Conservation (phyloP, 1,284 basidiomycete genomes). For the Porogramme epimiltina region DNA sequence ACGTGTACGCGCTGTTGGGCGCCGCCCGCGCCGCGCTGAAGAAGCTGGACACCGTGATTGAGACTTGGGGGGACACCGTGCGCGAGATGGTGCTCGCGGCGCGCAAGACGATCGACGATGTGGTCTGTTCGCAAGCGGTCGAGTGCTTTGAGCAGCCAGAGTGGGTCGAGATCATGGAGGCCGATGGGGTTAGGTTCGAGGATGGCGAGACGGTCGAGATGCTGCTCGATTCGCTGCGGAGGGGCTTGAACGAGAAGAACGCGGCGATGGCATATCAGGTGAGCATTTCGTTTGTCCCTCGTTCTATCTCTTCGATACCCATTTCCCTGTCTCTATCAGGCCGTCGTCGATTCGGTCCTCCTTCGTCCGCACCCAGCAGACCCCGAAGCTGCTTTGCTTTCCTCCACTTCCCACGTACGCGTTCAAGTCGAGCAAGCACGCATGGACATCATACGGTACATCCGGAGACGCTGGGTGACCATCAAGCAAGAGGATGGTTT, state of each 20-base stretch:
- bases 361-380: conserved; percentile 67
- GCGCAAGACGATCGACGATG: conserved; percentile 60
- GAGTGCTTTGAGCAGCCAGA: conserved; percentile 68
- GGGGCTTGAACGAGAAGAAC: conserved; percentile 60
- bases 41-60: conserved; percentile 54
- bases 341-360: conserved; percentile 73
- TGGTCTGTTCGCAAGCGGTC: conserved; percentile 60
- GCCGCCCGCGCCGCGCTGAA: conserved; percentile 65
- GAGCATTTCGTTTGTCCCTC: conserved; percentile 15
- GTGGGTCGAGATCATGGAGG: conserved; percentile 72
- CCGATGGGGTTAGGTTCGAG: conserved; percentile 71
- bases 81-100: conserved; percentile 65
- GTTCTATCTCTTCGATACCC: not conserved
- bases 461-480: conserved; percentile 73
- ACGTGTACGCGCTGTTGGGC: conserved; percentile 67
- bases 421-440: conserved; percentile 74
- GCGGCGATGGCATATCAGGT: conserved; percentile 79
- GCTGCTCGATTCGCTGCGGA: conserved; percentile 65
- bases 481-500: conserved; percentile 83
- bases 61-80: conserved; percentile 69
- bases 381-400: conserved; percentile 59
- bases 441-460: conserved; percentile 66
- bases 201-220: conserved; percentile 73
- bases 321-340: conserved; percentile 43
- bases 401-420: conserved; percentile 65